Base-by-base conservation (phyloP, 257 asterid species). In the Rehmannia glutinosa region DNA sequence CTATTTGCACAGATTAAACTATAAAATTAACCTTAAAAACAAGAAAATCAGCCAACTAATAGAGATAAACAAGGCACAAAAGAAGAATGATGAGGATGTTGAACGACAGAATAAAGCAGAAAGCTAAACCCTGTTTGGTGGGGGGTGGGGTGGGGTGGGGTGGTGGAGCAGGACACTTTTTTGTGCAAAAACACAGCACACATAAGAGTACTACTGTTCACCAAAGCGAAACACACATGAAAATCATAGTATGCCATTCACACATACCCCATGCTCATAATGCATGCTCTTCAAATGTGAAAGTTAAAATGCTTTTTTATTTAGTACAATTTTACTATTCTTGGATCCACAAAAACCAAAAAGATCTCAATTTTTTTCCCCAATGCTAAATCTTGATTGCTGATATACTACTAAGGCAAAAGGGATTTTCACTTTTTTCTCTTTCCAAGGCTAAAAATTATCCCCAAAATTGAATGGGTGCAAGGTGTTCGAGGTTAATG, bases 81-180 rank as follows among this genome's bases (percentile, higher is more conserved):
- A 58, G 64, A 53, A 38, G 68, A 72, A 75, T 74, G 72, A 81
- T 77, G 76, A 71, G 62, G 77, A 49, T 45, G 64, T 69, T 64
- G 77, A 73, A 74, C 55, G 59, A 67, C 80, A 67, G 76, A 69
- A 75, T 25, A 73, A 76, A 76, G 80, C 75, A 66, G 74, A 66
- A 75, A 75, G 77, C 72, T 64, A 53, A 57, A 70, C 71, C 52
- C 24, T 32, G 49, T n/a, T n/a, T n/a, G n/a, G n/a, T n/a, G 66
- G 39, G n/a, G 64, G n/a, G n/a, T n/a, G n/a, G n/a, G n/a, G n/a
- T n/a, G n/a, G n/a, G n/a, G n/a, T n/a, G n/a, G n/a, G n/a, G n/a
- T n/a, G n/a, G n/a, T n/a, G n/a, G n/a, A n/a, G n/a, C n/a, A n/a
- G 60, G 57, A 57, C 41, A 70, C 64, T 17, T 59, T 70, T 56